Evolutionary conservation across 225 moss, liverwort and hornwort genomes (phyloP).

Genomic region (Marchantia paleacea): DNA sequence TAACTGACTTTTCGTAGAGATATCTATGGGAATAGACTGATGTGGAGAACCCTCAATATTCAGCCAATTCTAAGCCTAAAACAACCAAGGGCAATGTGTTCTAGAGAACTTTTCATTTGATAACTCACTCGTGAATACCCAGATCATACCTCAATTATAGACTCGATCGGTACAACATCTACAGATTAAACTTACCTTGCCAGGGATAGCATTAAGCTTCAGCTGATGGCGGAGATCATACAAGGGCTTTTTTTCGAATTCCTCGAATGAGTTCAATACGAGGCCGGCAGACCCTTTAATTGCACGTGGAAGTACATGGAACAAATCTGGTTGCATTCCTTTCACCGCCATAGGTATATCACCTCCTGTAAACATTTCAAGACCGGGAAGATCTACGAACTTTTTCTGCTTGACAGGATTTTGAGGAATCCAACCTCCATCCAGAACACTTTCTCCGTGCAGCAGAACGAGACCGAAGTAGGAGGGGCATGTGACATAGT

Average conservation of each 20-base stretch:
- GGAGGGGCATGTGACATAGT: not conserved
- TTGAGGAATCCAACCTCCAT: not conserved
- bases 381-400: not conserved
- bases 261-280: conserved; percentile 37
- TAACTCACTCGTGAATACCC: too few species aligned
- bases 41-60: too few species aligned
- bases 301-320: not conserved
- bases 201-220: not conserved
- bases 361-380: not conserved
- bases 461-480: conserved; percentile 12
- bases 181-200: conserved; percentile 14
- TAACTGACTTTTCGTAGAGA: too few species aligned
- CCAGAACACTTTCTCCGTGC: not conserved
- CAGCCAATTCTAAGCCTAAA: too few species aligned
- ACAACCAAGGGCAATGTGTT: too few species aligned
- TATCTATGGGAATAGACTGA: too few species aligned
- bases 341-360: conserved; percentile 5
- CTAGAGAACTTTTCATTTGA: too few species aligned
- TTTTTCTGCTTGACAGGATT: not conserved
- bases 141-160: too few species aligned
- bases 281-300: conserved; percentile 13
- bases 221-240: conserved; percentile 27
- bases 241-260: conserved; percentile 19
- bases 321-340: not conserved
- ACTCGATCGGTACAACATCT: not conserved